phyloP scores from a whole-genome alignment of 768 basidiomycete species.

The Rhodocollybia butyracea region DNA sequence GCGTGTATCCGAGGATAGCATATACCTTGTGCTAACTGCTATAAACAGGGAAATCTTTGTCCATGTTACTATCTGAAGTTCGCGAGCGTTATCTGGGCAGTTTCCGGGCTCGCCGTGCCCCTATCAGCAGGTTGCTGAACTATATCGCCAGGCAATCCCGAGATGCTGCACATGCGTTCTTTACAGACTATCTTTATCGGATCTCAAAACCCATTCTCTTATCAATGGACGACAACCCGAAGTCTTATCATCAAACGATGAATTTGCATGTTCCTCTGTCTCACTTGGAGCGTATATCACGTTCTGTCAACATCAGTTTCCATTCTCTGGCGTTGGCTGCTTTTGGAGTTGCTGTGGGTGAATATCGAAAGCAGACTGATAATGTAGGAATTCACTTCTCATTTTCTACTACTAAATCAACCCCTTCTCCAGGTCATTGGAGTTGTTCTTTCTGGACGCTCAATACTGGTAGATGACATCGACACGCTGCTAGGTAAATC shows the following conservation, averaged over 20 bases:
- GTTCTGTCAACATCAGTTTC: neutral
- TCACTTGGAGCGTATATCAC: conserved; percentile 1
- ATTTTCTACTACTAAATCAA: neutral
- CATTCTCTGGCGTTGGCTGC: neutral
- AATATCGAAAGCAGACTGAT: conserved; percentile 1
- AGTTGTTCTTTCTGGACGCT: conserved; percentile 6
- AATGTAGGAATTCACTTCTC: neutral
- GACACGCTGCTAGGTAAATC: conserved; percentile 6
- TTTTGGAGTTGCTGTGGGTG: conserved; percentile 1
- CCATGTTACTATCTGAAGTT: conserved; percentile 7
- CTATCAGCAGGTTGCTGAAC: conserved; percentile 1
- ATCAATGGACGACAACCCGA: neutral
- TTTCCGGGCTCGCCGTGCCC: neutral
- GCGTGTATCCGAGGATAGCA: neutral
- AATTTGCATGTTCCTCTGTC: neutral
- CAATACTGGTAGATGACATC: conserved; percentile 2
- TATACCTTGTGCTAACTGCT: neutral
- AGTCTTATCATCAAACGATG: neutral
- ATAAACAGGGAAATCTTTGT: neutral
- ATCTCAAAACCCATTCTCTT: neutral
- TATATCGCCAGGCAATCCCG: neutral
- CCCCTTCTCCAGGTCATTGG: conserved; percentile 1
- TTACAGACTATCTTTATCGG: conserved; percentile 1
- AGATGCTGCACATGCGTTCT: conserved; percentile 2
- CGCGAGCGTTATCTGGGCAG: neutral